These are phyloP conservation scores for Pleurotus salmoneostramineus DNA, from an alignment of 768 basidiomycete species.

Conservation along the genomic window DNA sequence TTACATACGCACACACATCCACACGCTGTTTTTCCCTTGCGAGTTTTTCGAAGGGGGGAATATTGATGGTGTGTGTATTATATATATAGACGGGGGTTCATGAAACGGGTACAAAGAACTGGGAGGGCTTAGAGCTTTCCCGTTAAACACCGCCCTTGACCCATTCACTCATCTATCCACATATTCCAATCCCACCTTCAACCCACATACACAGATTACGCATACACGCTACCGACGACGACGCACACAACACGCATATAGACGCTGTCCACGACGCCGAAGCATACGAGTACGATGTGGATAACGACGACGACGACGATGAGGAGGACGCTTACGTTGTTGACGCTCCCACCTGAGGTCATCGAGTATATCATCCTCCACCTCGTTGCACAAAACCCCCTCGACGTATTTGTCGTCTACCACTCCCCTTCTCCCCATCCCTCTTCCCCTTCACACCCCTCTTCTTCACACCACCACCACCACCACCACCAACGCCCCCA, in stretches of 20 bases:
- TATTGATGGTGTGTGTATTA: too few species aligned
- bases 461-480: slow-evolving; percentile 42
- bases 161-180: neutral
- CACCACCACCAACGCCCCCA: neutral
- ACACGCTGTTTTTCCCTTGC: too few species aligned
- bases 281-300: neutral
- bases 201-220: too few species aligned
- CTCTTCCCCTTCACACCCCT: slow-evolving; percentile 24
- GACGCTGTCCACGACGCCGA: too few species aligned
- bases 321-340: neutral
- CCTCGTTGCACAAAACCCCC: slow-evolving; percentile 23
- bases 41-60: too few species aligned
- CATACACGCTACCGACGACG: too few species aligned
- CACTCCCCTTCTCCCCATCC: too few species aligned
- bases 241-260: neutral
- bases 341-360: slow-evolving; percentile 35
- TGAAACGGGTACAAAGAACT: too few species aligned
- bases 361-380: slow-evolving; percentile 52
- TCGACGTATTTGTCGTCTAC: neutral
- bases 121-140: too few species aligned
- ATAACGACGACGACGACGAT: neutral
- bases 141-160: too few species aligned
- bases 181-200: neutral
- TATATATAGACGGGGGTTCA: too few species aligned
- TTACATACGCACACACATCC: too few species aligned